Conservation (phyloP, 305 asterid species). For the Fraxinus ornus region DNA sequence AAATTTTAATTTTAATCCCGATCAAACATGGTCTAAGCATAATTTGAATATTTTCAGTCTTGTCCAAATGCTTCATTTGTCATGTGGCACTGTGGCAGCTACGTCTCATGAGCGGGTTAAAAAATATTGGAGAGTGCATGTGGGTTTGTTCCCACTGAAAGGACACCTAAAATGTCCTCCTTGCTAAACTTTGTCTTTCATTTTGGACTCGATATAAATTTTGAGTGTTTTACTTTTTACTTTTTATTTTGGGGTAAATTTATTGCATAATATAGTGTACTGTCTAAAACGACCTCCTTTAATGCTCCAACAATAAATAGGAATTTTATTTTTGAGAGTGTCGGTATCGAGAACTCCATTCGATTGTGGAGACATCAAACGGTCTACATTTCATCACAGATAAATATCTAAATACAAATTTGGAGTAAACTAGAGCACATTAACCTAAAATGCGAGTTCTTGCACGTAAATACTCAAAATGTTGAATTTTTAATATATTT, state of each 20-base stretch:
- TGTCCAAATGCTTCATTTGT: neutral
- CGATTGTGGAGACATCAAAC: neutral
- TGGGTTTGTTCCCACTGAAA: slow-evolving; percentile 49
- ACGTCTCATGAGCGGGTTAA: neutral
- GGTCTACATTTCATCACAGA: too few species aligned
- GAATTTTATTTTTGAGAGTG: neutral
- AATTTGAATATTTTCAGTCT: neutral
- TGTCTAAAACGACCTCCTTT: neutral
- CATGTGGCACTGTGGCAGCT: neutral
- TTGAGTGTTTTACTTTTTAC: neutral
- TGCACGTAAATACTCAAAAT: too few species aligned
- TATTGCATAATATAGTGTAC: neutral
- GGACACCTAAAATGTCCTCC: slow-evolving; percentile 29
- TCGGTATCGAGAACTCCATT: neutral
- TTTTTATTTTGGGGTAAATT: neutral
- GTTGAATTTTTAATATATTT: too few species aligned
- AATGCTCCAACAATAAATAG: neutral
- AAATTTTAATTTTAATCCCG: too few species aligned
- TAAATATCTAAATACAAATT: too few species aligned
- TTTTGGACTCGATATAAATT: slow-evolving; percentile 18
- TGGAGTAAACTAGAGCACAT: too few species aligned
- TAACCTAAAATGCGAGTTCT: too few species aligned
- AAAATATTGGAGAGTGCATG: slow-evolving; percentile 36
- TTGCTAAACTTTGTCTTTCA: slow-evolving; percentile 25
- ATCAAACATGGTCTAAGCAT: too few species aligned